Percentiles rank a stretch among this genome's conserved stretches.
Evolutionary conservation across 345 rosid genomes (phyloP).

Genomic region (Gossypium thurberi): DNA sequence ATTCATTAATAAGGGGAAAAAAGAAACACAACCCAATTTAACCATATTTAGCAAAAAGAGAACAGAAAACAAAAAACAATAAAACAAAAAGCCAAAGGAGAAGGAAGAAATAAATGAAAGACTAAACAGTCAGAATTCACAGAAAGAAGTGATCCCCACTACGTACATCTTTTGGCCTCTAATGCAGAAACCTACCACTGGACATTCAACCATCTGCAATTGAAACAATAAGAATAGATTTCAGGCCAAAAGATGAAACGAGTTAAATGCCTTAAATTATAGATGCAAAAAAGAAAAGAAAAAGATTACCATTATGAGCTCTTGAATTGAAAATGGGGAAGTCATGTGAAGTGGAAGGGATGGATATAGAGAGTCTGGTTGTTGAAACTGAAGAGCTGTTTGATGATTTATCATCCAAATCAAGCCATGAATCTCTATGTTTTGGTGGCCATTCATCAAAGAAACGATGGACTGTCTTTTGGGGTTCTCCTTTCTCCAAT

Average conservation of each 20-base stretch:
- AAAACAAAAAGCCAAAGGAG: neutral
- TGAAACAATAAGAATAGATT: neutral
- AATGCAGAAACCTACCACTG: neutral
- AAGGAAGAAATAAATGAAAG: neutral
- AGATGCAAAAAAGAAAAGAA: neutral
- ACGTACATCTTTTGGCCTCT: slow-evolving; percentile 7
- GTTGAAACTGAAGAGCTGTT: slow-evolving; percentile 36
- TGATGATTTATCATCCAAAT: slow-evolving; percentile 56
- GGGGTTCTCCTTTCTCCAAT: slow-evolving; percentile 38
- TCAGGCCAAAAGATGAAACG: neutral
- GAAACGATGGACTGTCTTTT: slow-evolving; percentile 73
- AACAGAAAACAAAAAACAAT: neutral
- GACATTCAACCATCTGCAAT: neutral
- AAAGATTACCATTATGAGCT: slow-evolving; percentile 22
- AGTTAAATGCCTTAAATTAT: neutral
- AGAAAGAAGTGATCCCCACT: neutral
- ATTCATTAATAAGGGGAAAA: slow-evolving; percentile 8
- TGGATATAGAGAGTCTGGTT: slow-evolving; percentile 59
- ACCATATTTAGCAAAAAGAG: neutral
- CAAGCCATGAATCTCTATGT: slow-evolving; percentile 50
- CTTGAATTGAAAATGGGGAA: slow-evolving; percentile 46
- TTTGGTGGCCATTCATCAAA: slow-evolving; percentile 85
- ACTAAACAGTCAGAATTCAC: neutral
- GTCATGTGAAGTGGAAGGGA: slow-evolving; percentile 52
- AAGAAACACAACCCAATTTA: neutral